Evolutionary conservation across 2,329 filamentous ascomycete species (phyloP).

Genomic region (Zymoseptoria ardabiliae): DNA sequence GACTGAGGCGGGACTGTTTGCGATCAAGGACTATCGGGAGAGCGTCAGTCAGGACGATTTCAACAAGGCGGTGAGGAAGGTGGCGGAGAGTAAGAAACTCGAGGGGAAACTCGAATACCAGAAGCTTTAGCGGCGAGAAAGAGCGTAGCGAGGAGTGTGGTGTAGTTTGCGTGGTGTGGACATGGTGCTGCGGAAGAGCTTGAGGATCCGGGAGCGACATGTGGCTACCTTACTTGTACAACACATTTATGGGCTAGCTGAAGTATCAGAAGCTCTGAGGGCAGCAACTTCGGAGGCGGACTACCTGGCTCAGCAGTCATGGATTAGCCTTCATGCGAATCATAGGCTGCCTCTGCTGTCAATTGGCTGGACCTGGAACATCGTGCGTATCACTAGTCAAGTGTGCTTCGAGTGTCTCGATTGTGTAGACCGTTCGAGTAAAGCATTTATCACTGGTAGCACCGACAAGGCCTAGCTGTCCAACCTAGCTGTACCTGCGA

Average conservation of each 20-base stretch:
- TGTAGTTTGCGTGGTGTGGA: background rate
- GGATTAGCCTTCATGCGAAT: too few species aligned
- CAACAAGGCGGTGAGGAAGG: conserved; percentile 97
- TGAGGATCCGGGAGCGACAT: background rate
- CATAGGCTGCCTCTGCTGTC: too few species aligned
- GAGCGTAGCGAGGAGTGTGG: background rate
- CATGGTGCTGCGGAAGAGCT: background rate
- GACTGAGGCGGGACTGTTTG: conserved; percentile 93
- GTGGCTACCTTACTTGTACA: background rate
- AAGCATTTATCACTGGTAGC: too few species aligned
- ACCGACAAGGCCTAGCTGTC: too few species aligned
- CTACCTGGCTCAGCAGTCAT: too few species aligned
- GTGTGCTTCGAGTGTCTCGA: too few species aligned
- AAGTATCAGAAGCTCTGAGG: conserved; percentile 17
- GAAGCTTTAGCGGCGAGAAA: too few species aligned
- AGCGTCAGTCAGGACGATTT: conserved; percentile 97
- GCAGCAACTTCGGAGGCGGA: background rate
- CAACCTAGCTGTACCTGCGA: too few species aligned
- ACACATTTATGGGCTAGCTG: conserved; percentile 2
- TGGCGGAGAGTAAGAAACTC: conserved; percentile 94
- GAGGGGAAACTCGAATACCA: conserved; percentile 95
- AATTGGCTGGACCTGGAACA: too few species aligned
- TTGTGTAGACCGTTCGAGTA: too few species aligned
- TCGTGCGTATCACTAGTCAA: too few species aligned
- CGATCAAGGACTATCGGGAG: conserved; percentile 97